These are phyloP conservation scores for Silene latifolia DNA, from an alignment of 148 eudicot genomes.

Conservation along the genomic window DNA sequence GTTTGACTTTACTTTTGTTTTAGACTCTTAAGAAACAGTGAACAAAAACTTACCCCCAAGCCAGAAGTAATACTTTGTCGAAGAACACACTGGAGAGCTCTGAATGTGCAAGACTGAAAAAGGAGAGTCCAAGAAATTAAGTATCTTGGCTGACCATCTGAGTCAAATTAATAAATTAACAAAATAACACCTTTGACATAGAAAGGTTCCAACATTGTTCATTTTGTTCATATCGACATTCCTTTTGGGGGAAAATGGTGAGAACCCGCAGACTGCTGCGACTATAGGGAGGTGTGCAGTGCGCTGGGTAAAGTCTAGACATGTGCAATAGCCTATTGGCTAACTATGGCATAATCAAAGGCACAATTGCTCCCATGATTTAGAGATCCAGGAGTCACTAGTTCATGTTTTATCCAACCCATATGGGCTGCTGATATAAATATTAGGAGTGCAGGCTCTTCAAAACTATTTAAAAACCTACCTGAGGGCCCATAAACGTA, in stretches of 20 bases:
- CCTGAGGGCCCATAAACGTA: conserved; percentile 95
- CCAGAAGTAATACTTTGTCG: conserved; percentile 48
- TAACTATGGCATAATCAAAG: neutral
- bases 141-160: neutral
- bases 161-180: neutral
- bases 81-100: conserved; percentile 56
- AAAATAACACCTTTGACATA: neutral
- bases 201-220: neutral
- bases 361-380: neutral
- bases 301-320: neutral
- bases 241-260: neutral
- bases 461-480: conserved; percentile 16
- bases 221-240: neutral
- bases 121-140: neutral
- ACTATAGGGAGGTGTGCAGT: neutral
- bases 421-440: neutral
- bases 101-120: conserved; percentile 54
- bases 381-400: neutral
- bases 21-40: neutral
- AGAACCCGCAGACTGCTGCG: neutral
- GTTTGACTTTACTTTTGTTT: neutral
- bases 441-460: neutral
- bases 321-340: neutral
- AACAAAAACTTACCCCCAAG: conserved; percentile 45
- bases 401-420: neutral